A percentile compares a stretch with the other conserved stretches of the same genome.
Evolutionary conservation across 2,329 filamentous ascomycete genomes (phyloP).

Genomic region (Phaeosphaeriaceae sp.): DNA sequence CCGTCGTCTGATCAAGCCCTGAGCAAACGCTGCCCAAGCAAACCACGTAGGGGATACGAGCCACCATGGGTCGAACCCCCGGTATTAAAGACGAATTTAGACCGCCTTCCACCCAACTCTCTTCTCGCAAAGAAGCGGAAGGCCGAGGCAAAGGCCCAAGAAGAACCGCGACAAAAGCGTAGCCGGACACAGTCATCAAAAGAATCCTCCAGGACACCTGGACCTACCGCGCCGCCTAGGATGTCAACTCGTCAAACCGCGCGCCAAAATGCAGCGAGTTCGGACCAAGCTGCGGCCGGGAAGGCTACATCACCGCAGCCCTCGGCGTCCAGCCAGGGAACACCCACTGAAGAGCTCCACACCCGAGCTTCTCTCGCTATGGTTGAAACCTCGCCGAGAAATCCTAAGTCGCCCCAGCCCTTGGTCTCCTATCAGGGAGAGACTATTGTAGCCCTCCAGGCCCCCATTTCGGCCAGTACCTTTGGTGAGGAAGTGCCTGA

Average conservation of each 20-base stretch:
- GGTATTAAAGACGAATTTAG: constrained; percentile 24
- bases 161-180: constrained; percentile 15
- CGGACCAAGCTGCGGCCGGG: not conserved
- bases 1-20: not conserved
- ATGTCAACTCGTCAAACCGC: constrained; percentile 21
- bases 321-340: not conserved
- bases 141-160: constrained; percentile 13
- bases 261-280: constrained; percentile 8
- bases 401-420: not conserved
- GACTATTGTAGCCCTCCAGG: not conserved
- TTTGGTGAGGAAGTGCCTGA: no score
- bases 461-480: not conserved
- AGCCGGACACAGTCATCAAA: constrained; percentile 21
- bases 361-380: not conserved
- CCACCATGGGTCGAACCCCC: constrained; percentile 19
- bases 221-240: constrained; percentile 1
- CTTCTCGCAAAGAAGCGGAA: constrained; percentile 22
- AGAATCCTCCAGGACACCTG: not conserved
- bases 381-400: not conserved
- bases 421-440: not conserved
- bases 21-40: not conserved
- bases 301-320: not conserved
- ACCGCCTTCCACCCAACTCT: constrained; percentile 24
- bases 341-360: not conserved
- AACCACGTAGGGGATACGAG: not conserved